phyloP scores from a whole-genome alignment of 306 rosid genomes.

The Medicago ruthenica region DNA sequence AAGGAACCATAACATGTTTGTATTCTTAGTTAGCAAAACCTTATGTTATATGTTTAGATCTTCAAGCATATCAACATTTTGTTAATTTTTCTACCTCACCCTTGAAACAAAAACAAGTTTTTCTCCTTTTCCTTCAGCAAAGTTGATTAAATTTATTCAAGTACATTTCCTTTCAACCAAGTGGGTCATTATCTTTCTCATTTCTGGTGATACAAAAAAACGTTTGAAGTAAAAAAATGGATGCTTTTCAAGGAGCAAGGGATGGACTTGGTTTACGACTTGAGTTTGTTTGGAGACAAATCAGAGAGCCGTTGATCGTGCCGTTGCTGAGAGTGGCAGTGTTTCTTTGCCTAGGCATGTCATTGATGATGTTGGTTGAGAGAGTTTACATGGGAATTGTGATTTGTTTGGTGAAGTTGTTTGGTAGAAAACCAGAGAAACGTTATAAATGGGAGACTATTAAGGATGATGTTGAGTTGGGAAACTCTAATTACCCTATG shows the following conservation, averaged over 20 bases:
- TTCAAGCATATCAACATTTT: background rate
- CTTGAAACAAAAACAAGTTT: conserved; percentile 21
- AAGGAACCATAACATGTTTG: too few species aligned
- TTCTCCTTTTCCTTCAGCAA: conserved; percentile 27
- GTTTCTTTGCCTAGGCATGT: conserved; percentile 66
- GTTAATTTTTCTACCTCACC: background rate
- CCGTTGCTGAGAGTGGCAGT: conserved; percentile 65
- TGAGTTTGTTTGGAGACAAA: conserved; percentile 58
- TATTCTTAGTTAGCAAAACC: too few species aligned
- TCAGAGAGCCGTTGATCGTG: conserved; percentile 71
- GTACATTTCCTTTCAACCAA: conserved; percentile 7
- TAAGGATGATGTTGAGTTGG: conserved; percentile 78
- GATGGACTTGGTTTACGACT: conserved; percentile 59
- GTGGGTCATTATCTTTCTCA: background rate
- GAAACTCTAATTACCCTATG: conserved; percentile 73
- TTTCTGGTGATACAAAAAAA: too few species aligned
- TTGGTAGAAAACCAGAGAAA: conserved; percentile 72
- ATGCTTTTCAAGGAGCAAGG: conserved; percentile 54
- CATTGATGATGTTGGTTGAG: conserved; percentile 73
- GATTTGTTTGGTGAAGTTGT: conserved; percentile 59
- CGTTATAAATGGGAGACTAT: conserved; percentile 80
- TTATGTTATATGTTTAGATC: too few species aligned
- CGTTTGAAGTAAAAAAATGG: conserved; percentile 51
- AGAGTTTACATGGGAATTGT: conserved; percentile 77
- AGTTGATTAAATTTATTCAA: conserved; percentile 13